Base-by-base conservation (phyloP, 1,284 basidiomycete genomes). In the Ganoderma multipileum region DNA sequence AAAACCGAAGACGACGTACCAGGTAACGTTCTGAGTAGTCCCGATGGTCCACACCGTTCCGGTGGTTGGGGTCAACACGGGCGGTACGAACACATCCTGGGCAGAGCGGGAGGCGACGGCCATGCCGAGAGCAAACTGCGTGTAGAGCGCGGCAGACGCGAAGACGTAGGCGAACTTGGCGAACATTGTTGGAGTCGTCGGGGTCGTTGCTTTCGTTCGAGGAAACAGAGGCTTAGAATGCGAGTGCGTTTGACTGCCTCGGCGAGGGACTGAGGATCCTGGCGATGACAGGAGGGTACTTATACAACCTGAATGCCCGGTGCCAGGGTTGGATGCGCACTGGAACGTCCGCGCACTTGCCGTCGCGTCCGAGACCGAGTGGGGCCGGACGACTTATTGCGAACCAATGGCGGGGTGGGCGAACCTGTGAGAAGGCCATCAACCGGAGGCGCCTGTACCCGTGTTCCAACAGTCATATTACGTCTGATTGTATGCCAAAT, bases 31-130 rank as follows among this genome's bases (percentile, higher is more conserved):
- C 70, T 79, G 79, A 1, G 66, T 76, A 50, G 76, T 20, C 4
- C 85, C 84, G 57, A 76, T 76, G 42, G 69, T 54, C 85, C 86
- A 87, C 57, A 79, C 67, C 18, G 81, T 79, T 39, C 70, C 76
- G 18, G 59, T 62, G 38, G 65, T 61, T 0, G 86, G 86, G 38
- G 74, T 78, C 14, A 74, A 72, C 41, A 87, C 76, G 1, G 41
- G 69, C 1, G 86, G 86, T 0, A 75, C 79, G 74, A 79, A 86
- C 1, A 86, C 84, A 67, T 87, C 85, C 42, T 61, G 57, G 60
- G 42, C 62, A 54, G 28, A 59, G 55, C 59, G 63, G 58, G 41
- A 18, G 55, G 63, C 41, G 39, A 42, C 20, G 12, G 71, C 67
- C 11, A 66, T 67, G 18, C 67, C 67, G 36, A 68, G 42, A 42